phyloP scores from a whole-genome alignment of 2,329 filamentous ascomycete species.

The Phaeosphaeria sp. region DNA sequence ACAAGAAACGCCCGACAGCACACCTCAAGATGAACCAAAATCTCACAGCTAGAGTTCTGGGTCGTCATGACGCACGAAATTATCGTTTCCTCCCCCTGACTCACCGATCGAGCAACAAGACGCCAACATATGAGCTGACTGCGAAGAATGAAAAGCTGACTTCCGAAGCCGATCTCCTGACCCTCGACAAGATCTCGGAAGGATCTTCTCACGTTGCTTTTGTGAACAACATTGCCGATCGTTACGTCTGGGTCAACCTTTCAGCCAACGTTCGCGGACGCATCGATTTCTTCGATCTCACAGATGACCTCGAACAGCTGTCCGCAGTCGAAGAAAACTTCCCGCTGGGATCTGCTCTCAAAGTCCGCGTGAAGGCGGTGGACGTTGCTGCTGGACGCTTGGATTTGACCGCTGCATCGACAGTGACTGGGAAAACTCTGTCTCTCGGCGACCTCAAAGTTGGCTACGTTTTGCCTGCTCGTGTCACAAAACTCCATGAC shows the following conservation, averaged over 20 bases:
- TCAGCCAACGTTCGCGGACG: constrained; percentile 87
- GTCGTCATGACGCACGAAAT: constrained; percentile 87
- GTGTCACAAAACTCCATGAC: constrained; percentile 85
- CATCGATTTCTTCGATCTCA: constrained; percentile 81
- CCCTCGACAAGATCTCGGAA: constrained; percentile 73
- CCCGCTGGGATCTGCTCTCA: constrained; percentile 86
- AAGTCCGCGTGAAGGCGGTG: constrained; percentile 77
- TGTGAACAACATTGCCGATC: constrained; percentile 84
- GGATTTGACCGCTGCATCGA: constrained; percentile 80
- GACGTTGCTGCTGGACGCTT: constrained; percentile 76
- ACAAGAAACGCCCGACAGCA: constrained; percentile 80
- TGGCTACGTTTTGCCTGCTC: constrained; percentile 81
- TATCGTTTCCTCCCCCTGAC: constrained; percentile 91
- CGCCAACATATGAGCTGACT: constrained; percentile 81
- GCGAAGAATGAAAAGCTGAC: constrained; percentile 68
- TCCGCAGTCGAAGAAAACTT: constrained; percentile 80
- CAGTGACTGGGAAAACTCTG: constrained; percentile 62
- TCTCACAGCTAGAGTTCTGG: constrained; percentile 78
- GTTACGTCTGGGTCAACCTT: constrained; percentile 88
- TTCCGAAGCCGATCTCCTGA: constrained; percentile 68
- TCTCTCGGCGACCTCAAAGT: constrained; percentile 74
- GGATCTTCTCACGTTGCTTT: constrained; percentile 80
- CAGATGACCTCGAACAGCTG: constrained; percentile 82
- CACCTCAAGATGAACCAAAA: constrained; percentile 75
- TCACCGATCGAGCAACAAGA: constrained; percentile 78